Evolutionary conservation across 2,329 filamentous ascomycete genomes (phyloP).

Genomic region (Celoporthe dispersa): DNA sequence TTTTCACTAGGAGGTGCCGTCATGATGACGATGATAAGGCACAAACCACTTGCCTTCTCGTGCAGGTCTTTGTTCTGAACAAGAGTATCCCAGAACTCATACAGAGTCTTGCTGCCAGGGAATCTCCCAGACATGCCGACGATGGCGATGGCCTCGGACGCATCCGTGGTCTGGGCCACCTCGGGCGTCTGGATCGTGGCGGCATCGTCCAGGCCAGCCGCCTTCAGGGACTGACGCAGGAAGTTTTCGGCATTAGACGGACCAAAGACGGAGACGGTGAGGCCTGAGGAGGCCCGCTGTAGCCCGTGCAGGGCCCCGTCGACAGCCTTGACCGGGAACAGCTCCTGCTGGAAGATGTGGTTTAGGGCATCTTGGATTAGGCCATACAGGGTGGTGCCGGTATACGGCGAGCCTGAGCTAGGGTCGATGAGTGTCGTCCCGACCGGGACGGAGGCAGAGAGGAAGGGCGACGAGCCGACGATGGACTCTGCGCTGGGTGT

Average conservation of each 20-base stretch:
- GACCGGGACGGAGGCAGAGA: not conserved
- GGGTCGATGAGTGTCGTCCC: not conserved
- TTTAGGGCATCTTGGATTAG: not conserved
- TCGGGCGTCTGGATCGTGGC: not conserved
- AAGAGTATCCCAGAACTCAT: slow-evolving; percentile 1
- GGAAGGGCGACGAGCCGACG: not conserved
- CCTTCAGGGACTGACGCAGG: not conserved
- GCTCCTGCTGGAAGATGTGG: not conserved
- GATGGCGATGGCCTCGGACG: slow-evolving; percentile 9
- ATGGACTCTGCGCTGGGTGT: not conserved
- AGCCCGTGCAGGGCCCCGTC: not conserved
- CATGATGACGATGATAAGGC: no score
- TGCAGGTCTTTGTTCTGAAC: not conserved
- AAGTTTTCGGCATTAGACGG: not conserved
- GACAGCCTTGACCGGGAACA: not conserved
- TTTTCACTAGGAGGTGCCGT: not conserved
- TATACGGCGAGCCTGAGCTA: not conserved
- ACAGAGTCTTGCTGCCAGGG: not conserved
- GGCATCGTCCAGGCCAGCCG: not conserved
- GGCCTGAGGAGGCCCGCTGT: not conserved
- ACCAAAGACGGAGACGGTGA: not conserved
- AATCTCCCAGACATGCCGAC: slow-evolving; percentile 7
- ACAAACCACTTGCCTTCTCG: not conserved
- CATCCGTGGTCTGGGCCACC: not conserved
- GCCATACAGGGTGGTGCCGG: not conserved